A percentile compares a stretch with the other conserved stretches of the same genome.
These are phyloP conservation scores for Citrus sp. DNA, from an alignment of 345 rosid genomes.

Conservation along the genomic window DNA sequence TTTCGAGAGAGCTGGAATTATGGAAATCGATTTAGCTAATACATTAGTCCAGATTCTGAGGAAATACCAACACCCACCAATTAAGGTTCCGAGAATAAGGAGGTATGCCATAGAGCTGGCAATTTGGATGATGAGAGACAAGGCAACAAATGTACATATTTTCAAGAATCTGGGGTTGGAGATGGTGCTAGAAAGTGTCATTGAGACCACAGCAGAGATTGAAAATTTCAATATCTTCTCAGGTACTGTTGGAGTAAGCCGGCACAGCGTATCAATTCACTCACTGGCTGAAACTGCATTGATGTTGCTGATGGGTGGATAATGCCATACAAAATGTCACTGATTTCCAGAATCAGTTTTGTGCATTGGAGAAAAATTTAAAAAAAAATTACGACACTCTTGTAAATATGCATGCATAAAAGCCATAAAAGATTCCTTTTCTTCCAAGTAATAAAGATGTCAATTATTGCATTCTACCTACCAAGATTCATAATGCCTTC, in stretches of 20 bases:
- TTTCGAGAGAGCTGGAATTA: slow-evolving; percentile 45
- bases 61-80: slow-evolving; percentile 52
- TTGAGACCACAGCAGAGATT: slow-evolving; percentile 72
- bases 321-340: not conserved
- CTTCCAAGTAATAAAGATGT: slow-evolving; percentile 11
- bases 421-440: slow-evolving; percentile 8
- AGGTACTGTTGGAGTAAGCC: slow-evolving; percentile 63
- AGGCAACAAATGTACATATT: slow-evolving; percentile 21
- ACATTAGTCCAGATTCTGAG: slow-evolving; percentile 47
- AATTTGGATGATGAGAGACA: slow-evolving; percentile 75
- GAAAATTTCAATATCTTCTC: slow-evolving; percentile 84
- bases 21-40: slow-evolving; percentile 44
- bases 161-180: slow-evolving; percentile 50
- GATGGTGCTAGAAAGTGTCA: slow-evolving; percentile 48
- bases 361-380: too few relatives aligned
- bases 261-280: slow-evolving; percentile 61
- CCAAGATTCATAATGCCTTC: not conserved
- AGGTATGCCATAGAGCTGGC: slow-evolving; percentile 77
- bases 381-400: not conserved
- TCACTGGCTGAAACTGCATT: slow-evolving; percentile 55
- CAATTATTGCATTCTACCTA: not conserved
- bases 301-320: slow-evolving; percentile 31
- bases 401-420: slow-evolving; percentile 1
- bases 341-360: too few relatives aligned
- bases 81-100: slow-evolving; percentile 78